These are phyloP conservation scores for Hygrophorus pudorinus DNA, from an alignment of 768 basidiomycete genomes.

Conservation along the genomic window DNA sequence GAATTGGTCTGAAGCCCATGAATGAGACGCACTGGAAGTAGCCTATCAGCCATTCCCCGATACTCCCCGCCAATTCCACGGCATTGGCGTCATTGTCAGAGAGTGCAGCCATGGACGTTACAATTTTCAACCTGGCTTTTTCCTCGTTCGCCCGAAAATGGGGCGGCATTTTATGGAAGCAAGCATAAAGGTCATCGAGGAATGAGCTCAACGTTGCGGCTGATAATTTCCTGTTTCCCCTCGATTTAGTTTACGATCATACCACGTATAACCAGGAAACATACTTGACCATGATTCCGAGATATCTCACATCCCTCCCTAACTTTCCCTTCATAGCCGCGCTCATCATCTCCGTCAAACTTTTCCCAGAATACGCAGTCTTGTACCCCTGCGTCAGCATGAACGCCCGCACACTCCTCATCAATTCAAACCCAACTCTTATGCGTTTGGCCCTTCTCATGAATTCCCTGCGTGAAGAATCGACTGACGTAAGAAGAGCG, in stretches of 20 bases:
- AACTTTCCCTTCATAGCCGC: conserved; percentile 34
- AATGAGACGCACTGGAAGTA: conserved; percentile 36
- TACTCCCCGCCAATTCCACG: conserved; percentile 14
- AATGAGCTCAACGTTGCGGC: conserved; percentile 24
- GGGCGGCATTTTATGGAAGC: conserved; percentile 25
- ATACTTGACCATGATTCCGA: conserved; percentile 41
- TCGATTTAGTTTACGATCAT: background rate
- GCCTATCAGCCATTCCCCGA: conserved; percentile 41
- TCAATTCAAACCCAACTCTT: conserved; percentile 38
- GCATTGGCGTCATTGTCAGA: conserved; percentile 12
- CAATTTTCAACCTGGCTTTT: conserved; percentile 15
- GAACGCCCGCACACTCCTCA: conserved; percentile 33
- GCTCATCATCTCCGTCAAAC: conserved; percentile 33
- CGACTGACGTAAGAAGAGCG: conserved; percentile 23
- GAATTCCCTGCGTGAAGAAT: conserved; percentile 28
- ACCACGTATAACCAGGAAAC: conserved; percentile 8
- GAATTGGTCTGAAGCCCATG: background rate
- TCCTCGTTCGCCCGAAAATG: conserved; percentile 24
- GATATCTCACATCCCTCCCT: conserved; percentile 30
- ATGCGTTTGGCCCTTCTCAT: conserved; percentile 21
- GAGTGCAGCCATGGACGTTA: conserved; percentile 6
- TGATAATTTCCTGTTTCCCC: conserved; percentile 29
- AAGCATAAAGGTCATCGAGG: conserved; percentile 29
- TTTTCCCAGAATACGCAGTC: conserved; percentile 22
- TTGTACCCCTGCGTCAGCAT: conserved; percentile 35